Base-by-base conservation (phyloP, 2,329 filamentous ascomycete genomes). In the Colletotrichum abscissum region DNA sequence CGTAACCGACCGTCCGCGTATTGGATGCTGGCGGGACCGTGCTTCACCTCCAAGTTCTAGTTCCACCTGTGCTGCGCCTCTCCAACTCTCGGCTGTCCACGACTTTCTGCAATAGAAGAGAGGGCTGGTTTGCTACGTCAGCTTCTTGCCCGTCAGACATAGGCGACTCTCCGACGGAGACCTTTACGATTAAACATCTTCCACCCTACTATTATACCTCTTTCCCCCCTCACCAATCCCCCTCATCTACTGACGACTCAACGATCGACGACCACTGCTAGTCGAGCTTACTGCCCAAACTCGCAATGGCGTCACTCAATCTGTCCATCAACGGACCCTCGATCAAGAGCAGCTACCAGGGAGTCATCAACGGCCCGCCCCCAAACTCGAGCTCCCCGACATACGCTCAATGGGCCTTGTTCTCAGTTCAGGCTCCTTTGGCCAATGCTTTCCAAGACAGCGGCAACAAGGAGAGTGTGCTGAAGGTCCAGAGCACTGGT, bases 401-500 rank as follows among this genome's bases (percentile, higher is more conserved):
- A 60, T 94, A 94, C 80, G 95, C 91, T 75, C 94, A 96, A 86
- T 99, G 97, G 97, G 96, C 95, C 24, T 87, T 99, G 74, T 98
- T 97, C 85, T 94, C 94, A 8, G 97, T 99, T 54, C 94, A 97
- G 81, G 94, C 96, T 73, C 97, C 97, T 67, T 90, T 99, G 54
- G 89, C 95, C 81, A 98, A 93, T 85, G 95, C 95, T 73, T 99
- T 99, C 83, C 95, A 98, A 84, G 94, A 97, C 81, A 88, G 90
- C 70, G 92, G 90, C 52, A 88, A 91, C 76, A 98, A 98, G 86
- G 96, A 98, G 85, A 98, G 96, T 82, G 91, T 98, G 1, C 86
- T 99, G 77, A 98, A 98, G 85, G 96, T 99, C 64, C 95, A 98
- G 82, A 92, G 89, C 80, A 97, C 94, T 62, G 96, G 95, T 86